Base-by-base conservation (phyloP, 164 flowering plant genomes). In the Kingdonia uniflora region DNA sequence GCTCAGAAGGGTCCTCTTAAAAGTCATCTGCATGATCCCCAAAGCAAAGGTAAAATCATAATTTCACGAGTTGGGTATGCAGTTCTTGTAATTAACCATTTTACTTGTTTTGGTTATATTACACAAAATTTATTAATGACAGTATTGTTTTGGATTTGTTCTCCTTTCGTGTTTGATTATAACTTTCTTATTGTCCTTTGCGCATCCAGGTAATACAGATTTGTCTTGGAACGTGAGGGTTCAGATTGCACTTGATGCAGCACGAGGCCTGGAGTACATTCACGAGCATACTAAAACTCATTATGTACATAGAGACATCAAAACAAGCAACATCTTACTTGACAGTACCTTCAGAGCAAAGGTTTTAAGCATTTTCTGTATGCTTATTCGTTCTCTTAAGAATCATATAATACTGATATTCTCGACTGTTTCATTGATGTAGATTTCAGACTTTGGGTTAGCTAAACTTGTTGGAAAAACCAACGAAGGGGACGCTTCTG, bases 371-470 rank as follows among this genome's bases (percentile, higher is more conserved):
- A 38, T n/a, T 57, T 19, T 33, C 5, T 19, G 22, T 38, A 33
- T 14, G 50, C 35, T 22, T 2, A 14, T 39, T 37, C 45, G 19
- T 24, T 19, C 38, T 56, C 43, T 42, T 37, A 26, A 40, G 41
- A 23, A 14, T 37, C 39, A 13, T 7, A 44, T 55, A 19, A 20
- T n/a, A 16, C n/a, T 5, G 41, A 57, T 61, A 25, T 68, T 7
- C 48, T 52, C 60, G 23, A 17, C 22, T 60, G 42, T 37, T 12
- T 60, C 42, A 1, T 56, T 52, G 47, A 17, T 14, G 33, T 56
- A 91, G 98, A 82, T 91, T 60, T 87, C 98, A 43, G 98, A 91
- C 71, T 91, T 91, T 77, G 98, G 98, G 41, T 64, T 87, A 56
- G 82, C 98, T 46, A 91, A 87, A 54, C 95, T 91, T 51, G 78